Evolutionary conservation across 2,329 filamentous ascomycete species (phyloP).

Genomic region (Fusarium nelsonii): DNA sequence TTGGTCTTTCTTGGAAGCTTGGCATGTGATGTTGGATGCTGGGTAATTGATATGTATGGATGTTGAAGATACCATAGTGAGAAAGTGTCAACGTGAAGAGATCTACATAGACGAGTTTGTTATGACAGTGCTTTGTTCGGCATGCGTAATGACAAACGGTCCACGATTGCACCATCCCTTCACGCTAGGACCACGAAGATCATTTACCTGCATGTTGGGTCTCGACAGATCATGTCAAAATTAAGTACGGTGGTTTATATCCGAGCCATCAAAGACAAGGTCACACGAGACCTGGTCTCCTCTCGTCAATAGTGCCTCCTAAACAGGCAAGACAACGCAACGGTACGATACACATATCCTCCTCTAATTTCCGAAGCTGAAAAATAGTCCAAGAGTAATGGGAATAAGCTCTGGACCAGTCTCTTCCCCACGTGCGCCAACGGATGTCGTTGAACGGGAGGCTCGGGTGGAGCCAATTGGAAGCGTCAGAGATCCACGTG

Average conservation of each 20-base stretch:
- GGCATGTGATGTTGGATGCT: not conserved
- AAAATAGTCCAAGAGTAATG: not conserved
- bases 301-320: not conserved
- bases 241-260: not conserved
- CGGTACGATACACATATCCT: not conserved
- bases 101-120: not conserved
- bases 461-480: constrained; percentile 26
- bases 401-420: not conserved
- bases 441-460: constrained; percentile 31
- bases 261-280: not conserved
- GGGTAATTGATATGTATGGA: too few relatives aligned
- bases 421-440: constrained; percentile 33
- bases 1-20: not conserved
- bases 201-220: not conserved
- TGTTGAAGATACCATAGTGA: not conserved
- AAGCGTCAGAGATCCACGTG: constrained; percentile 22
- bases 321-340: not conserved
- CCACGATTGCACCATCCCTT: not conserved
- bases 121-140: not conserved
- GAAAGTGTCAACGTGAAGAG: not conserved
- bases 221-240: not conserved
- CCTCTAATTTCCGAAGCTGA: not conserved
- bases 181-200: not conserved
- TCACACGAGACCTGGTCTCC: not conserved
- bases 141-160: not conserved